Evolutionary conservation across 176 grass and related monocot species (phyloP), one percentile per base, ranked within the genome.

Genomic region (Ensete ventricosum): DNA sequence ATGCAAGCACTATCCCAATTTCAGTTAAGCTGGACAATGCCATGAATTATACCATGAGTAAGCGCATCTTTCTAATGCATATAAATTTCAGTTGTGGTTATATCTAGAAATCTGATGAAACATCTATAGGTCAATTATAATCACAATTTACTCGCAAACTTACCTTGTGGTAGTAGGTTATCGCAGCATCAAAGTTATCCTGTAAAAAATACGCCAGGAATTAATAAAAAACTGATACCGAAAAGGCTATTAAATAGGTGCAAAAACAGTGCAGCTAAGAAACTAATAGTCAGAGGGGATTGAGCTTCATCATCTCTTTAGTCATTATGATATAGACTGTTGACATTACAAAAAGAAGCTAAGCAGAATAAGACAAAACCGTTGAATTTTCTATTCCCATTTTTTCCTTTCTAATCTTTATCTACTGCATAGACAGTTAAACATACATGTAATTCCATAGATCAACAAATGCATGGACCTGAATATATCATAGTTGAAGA

Each of bases 161-260:
- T 63, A 98, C 95, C 88, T 98, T 92, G 64, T 93, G 95, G 82
- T 98, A 98, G 77, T 98, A 91, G 58, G 86, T 82, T 85, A 94
- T 89, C 55, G 90, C 88, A 63, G 79, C 81, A 82, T 98, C 95
- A 21, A 81, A 97, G 72, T 93, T 85, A 86, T 91, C 94, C 94
- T 97, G 71, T 52, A 76, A 73, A 80, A 71, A 59, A 48, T 19
- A 87, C 86, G 43, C 51, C 29, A 81, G 67, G 27, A 23, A 49
- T 21, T 74, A 27, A 50, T 9, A 29, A 53, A 0, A 34, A 43
- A 34, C 64, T 7, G 6, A 34, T 26, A 67, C 9, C 12, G 1
- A 67, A 67, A 13, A 67, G 3, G 64, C 64, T 29, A 43, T 43
- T 43, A 26, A 67, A 67, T 16, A 12, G 43, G 64, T 34, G 4